Evolutionary conservation across 2,329 filamentous ascomycete genomes (phyloP).

Genomic region (Colletotrichum cuscutae): DNA sequence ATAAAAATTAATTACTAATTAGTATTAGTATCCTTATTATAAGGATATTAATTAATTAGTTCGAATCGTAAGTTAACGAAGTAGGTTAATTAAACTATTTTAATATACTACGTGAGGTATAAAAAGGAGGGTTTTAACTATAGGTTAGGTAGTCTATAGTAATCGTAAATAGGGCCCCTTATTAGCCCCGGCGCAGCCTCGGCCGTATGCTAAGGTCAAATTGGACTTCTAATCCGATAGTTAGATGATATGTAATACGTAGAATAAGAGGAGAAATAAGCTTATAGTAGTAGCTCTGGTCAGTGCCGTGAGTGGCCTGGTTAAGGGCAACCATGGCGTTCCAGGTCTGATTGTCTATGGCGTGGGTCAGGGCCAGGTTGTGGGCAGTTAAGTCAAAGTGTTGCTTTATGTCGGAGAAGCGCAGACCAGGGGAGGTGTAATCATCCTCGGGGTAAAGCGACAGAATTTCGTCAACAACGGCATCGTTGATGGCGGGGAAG

Average conservation of each 20-base stretch:
- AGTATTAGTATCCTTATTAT: too few relatives aligned
- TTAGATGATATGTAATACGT: background rate
- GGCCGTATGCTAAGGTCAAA: too few relatives aligned
- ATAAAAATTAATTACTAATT: too few relatives aligned
- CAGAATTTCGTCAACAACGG: slow-evolving; percentile 50
- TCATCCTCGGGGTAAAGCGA: slow-evolving; percentile 32
- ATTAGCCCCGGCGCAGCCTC: too few relatives aligned
- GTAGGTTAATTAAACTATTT: too few relatives aligned
- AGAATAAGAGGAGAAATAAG: rapidly evolving
- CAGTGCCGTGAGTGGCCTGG: slow-evolving; percentile 12
- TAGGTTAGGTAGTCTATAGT: too few relatives aligned
- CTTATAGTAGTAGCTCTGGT: slow-evolving; percentile 23
- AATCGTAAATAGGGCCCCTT: too few relatives aligned
- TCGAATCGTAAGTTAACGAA: too few relatives aligned
- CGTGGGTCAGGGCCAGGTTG: slow-evolving; percentile 17
- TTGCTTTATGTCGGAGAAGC: slow-evolving; percentile 19
- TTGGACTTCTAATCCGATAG: too few relatives aligned
- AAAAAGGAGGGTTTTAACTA: too few relatives aligned
- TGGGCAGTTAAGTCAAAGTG: slow-evolving; percentile 11
- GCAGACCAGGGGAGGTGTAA: slow-evolving; percentile 9
- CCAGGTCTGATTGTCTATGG: slow-evolving; percentile 14
- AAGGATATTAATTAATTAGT: too few relatives aligned
- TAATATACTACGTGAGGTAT: too few relatives aligned
- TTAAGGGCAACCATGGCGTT: slow-evolving; percentile 3
- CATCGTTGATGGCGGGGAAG: slow-evolving; percentile 37